Conservation (phyloP, 2,329 filamentous ascomycete genomes). For the Elsinoe batatas region DNA sequence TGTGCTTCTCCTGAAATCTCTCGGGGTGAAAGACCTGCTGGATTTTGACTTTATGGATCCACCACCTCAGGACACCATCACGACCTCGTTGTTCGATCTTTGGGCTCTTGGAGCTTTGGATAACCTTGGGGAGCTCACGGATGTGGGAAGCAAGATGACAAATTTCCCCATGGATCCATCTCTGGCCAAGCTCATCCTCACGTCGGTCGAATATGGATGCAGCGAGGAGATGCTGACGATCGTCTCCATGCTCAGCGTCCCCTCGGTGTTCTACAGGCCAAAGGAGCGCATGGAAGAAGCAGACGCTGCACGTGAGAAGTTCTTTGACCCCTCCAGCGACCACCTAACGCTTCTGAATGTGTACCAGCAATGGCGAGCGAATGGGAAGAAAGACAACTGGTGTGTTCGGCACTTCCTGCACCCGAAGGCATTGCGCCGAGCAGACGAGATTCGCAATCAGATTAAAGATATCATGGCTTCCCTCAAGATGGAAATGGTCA, state of each 20-base stretch:
- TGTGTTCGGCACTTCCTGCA: constrained; percentile 90
- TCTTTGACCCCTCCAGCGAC: constrained; percentile 96
- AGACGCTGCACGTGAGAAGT: constrained; percentile 90
- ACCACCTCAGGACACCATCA: constrained; percentile 93
- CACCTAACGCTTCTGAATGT: constrained; percentile 93
- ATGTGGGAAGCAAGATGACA: constrained; percentile 85
- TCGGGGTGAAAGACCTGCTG: constrained; percentile 85
- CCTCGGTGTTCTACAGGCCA: constrained; percentile 91
- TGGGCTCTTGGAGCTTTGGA: constrained; percentile 92
- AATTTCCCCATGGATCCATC: constrained; percentile 97
- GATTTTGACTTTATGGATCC: constrained; percentile 99
- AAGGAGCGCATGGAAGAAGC: constrained; percentile 96
- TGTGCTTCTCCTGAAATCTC: constrained; percentile 82
- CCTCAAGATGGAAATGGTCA: constrained; percentile 78
- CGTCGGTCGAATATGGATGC: constrained; percentile 71
- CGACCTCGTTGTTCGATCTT: constrained; percentile 91
- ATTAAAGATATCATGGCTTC: constrained; percentile 87
- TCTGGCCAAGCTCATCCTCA: constrained; percentile 88
- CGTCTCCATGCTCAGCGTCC: constrained; percentile 94
- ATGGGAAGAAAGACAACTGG: constrained; percentile 84
- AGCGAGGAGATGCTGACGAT: constrained; percentile 98
- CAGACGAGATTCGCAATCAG: constrained; percentile 90
- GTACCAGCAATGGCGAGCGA: constrained; percentile 88
- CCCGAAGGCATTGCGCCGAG: constrained; percentile 81
- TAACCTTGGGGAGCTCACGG: constrained; percentile 84